A percentile compares a stretch with the other conserved stretches of the same genome.
phyloP scores from a whole-genome alignment of 306 rosid species.

The Rubus parviflorus region DNA sequence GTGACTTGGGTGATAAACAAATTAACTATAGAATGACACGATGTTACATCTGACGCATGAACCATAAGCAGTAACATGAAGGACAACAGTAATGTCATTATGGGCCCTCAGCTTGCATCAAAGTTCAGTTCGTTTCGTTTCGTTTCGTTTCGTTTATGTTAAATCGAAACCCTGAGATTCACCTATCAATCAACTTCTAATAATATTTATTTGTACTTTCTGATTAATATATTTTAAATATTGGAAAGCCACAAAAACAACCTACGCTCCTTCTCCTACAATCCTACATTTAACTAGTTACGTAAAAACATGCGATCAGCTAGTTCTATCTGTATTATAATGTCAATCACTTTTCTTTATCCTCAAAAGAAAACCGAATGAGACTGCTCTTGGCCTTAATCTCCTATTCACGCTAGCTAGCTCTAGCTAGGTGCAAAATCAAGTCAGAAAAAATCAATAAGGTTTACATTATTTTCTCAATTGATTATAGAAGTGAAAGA shows the following conservation, averaged over 20 bases:
- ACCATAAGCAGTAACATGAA: background rate
- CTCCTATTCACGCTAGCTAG: background rate
- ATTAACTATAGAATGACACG: background rate
- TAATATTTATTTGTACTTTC: too few relatives aligned
- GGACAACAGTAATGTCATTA: background rate
- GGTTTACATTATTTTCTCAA: background rate
- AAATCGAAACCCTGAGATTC: slow-evolving; percentile 7
- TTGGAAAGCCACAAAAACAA: background rate
- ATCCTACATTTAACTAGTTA: background rate
- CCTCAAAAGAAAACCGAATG: background rate
- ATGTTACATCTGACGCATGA: background rate
- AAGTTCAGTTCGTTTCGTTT: background rate
- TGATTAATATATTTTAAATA: too few relatives aligned
- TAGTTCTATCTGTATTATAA: background rate
- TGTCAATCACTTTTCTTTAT: background rate
- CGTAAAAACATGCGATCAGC: background rate
- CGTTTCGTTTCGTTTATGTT: slow-evolving; percentile 7
- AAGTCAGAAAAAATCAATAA: background rate
- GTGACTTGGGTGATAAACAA: background rate
- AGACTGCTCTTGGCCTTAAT: background rate
- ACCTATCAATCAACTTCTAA: too few relatives aligned
- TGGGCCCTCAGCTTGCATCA: slow-evolving; percentile 25
- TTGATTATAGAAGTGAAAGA: background rate
- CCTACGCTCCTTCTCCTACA: background rate
- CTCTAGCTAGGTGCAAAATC: background rate